Base-by-base conservation (phyloP, 805 yeast genomes). In the Wickerhamomyces strasburgensis region DNA sequence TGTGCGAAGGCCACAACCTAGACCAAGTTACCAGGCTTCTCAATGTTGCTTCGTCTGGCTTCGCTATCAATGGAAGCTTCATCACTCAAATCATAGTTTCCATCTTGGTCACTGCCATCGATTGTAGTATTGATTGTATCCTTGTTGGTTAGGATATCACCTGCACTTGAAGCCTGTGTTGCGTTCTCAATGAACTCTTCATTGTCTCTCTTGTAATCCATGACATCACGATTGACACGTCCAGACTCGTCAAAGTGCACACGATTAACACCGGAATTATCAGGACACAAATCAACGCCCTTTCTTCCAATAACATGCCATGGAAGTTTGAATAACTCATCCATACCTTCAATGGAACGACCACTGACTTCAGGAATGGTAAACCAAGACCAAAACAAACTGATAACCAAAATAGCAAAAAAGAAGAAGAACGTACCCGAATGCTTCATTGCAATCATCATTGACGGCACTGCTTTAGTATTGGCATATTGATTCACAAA, bases 291-390 rank as follows among this genome's bases (percentile, higher is more conserved):
- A 43, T 61, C 55, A 23, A 68, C 64, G 48, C 78, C 79, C 36
- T 57, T 67, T 57, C 80, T 64, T 29, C 80, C 80, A 45, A 75
- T 64, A 35, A 70, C 48, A 52, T 72, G 70, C 80, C 80, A 75
- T 37, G 79, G 80, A 44, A 71, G 60, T 47, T 51, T 56, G 39
- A 60, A 60, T 14, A 55, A 45, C 34, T 49, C 53, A 17, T 58
- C 64, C 51, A 64, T 62, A 44, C 61, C 60, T 46, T 64, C 68
- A 35, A 64, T 50, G 1, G 63, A 53, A 34, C 56, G 50, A 15
- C 68, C 67, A 19, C 55, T 48, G 5, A 67, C 62, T 33, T 65
- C 69, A 36, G 62, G 61, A 35, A 60, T 52, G 23, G 56, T 44
- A 42, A 60, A 53, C 47, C 53, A 73, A 49, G 42, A 58, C 58